These are phyloP conservation scores for Mucor saturninus DNA, from an alignment of 371 early-diverging fungal species.

Conservation along the genomic window DNA sequence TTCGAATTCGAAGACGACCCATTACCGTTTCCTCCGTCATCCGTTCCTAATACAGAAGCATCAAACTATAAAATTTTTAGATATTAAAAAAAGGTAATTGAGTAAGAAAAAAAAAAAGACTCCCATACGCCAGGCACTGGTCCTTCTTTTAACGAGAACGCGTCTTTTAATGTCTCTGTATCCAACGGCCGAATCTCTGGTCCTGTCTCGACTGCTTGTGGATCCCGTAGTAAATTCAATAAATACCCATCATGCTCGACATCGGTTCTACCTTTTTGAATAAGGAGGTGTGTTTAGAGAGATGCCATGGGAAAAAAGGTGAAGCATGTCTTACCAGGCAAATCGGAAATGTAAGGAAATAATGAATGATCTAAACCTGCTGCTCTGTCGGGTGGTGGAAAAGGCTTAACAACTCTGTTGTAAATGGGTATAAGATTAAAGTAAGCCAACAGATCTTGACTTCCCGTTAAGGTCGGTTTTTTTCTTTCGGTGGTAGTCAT, in stretches of 20 bases:
- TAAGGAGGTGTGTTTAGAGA: too few relatives aligned
- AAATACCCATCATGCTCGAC: constrained; percentile 49
- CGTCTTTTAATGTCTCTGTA: constrained; percentile 52
- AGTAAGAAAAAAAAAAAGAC: background rate
- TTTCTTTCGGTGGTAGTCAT: constrained; percentile 10
- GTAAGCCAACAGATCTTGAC: constrained; percentile 60
- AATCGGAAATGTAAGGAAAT: constrained; percentile 54
- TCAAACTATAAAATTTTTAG: constrained; percentile 52
- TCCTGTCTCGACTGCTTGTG: constrained; percentile 41
- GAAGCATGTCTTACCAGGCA: constrained; percentile 53
- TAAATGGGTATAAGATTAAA: constrained; percentile 63
- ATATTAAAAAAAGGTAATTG: background rate
- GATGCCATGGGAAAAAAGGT: background rate
- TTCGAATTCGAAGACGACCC: background rate
- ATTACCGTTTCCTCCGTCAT: constrained; percentile 33
- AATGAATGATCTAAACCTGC: constrained; percentile 50
- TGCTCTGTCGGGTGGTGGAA: constrained; percentile 46
- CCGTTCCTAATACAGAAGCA: constrained; percentile 57
- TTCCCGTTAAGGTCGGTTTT: constrained; percentile 40
- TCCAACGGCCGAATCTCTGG: constrained; percentile 45
- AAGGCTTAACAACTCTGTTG: constrained; percentile 60
- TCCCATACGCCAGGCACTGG: constrained; percentile 61
- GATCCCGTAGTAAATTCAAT: constrained; percentile 48
- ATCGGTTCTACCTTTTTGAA: constrained; percentile 38
- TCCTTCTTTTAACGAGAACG: constrained; percentile 59